phyloP scores from a whole-genome alignment of 1,284 basidiomycete genomes.

The Sphaerobolus stellatus region DNA sequence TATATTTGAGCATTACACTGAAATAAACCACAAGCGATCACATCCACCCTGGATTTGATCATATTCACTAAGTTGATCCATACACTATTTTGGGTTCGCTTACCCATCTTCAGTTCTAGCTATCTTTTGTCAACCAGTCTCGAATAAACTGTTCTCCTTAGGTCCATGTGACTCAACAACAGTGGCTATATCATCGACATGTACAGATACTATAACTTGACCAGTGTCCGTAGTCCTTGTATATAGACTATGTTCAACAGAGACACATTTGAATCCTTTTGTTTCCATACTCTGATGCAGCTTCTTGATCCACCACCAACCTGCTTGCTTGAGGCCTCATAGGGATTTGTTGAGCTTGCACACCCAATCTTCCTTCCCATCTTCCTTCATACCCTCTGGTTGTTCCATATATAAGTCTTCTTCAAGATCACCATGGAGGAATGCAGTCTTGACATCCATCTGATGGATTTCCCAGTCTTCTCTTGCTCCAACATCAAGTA shows the following conservation, averaged over 20 bases:
- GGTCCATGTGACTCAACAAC: constrained; percentile 14
- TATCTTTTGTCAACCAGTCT: too few relatives aligned
- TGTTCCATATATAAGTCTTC: constrained; percentile 25
- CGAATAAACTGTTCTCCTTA: too few relatives aligned
- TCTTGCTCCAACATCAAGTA: constrained; percentile 24
- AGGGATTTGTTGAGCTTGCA: constrained; percentile 22
- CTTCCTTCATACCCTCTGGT: constrained; percentile 13
- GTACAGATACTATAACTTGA: constrained; percentile 29
- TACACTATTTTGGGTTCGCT: too few relatives aligned
- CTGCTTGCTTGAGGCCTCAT: constrained; percentile 32
- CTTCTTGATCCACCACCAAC: constrained; percentile 26
- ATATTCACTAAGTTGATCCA: too few relatives aligned
- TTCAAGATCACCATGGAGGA: constrained; percentile 19
- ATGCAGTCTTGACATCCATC: constrained; percentile 24
- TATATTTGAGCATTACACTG: too few relatives aligned
- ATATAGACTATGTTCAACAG: constrained; percentile 26
- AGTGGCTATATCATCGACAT: constrained; percentile 34
- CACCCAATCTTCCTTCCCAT: constrained; percentile 12
- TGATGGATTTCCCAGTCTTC: constrained; percentile 25
- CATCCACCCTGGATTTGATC: too few relatives aligned
- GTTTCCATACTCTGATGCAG: constrained; percentile 15
- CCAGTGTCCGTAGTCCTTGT: constrained; percentile 12
- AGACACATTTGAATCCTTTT: constrained; percentile 17
- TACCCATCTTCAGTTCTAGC: too few relatives aligned
- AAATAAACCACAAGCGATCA: too few relatives aligned